These are phyloP conservation scores for Teunomyces pallodes DNA, from an alignment of 805 yeast species.

Conservation along the genomic window DNA sequence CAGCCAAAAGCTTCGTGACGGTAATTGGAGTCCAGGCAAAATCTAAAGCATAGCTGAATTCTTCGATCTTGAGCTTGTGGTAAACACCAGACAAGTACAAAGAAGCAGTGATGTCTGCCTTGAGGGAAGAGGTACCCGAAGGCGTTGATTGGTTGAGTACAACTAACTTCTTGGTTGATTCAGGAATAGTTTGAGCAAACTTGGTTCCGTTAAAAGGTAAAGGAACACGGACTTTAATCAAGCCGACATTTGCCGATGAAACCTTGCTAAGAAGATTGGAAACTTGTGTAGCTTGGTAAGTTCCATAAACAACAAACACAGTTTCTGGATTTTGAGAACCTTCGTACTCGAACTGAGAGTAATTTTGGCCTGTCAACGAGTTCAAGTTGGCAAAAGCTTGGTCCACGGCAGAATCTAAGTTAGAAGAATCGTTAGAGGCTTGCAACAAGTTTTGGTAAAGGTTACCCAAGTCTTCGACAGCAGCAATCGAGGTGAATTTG, in stretches of 20 bases:
- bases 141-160: constrained; percentile 57
- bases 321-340: constrained; percentile 64
- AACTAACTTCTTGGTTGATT: constrained; percentile 55
- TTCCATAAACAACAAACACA: constrained; percentile 81
- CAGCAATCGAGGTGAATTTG: constrained; percentile 42
- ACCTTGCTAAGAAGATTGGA: constrained; percentile 40
- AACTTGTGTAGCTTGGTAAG: constrained; percentile 60
- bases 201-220: constrained; percentile 69
- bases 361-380: constrained; percentile 49
- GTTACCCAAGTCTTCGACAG: constrained; percentile 41
- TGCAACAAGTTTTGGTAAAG: constrained; percentile 37
- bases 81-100: constrained; percentile 51
- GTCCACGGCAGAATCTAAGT: constrained; percentile 37
- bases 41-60: constrained; percentile 49
- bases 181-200: constrained; percentile 60
- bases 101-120: constrained; percentile 71
- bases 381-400: constrained; percentile 52
- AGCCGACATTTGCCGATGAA: constrained; percentile 48
- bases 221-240: constrained; percentile 72
- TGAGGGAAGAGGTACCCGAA: constrained; percentile 47
- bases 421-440: constrained; percentile 18
- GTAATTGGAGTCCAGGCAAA: constrained; percentile 58
- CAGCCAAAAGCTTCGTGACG: constrained; percentile 45
- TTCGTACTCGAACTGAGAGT: constrained; percentile 64
- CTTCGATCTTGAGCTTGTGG: constrained; percentile 42